Percentiles rank a stretch among this genome's conserved stretches.
Conservation (phyloP, 2,329 filamentous ascomycete species). For the Fusarium sacchari region DNA sequence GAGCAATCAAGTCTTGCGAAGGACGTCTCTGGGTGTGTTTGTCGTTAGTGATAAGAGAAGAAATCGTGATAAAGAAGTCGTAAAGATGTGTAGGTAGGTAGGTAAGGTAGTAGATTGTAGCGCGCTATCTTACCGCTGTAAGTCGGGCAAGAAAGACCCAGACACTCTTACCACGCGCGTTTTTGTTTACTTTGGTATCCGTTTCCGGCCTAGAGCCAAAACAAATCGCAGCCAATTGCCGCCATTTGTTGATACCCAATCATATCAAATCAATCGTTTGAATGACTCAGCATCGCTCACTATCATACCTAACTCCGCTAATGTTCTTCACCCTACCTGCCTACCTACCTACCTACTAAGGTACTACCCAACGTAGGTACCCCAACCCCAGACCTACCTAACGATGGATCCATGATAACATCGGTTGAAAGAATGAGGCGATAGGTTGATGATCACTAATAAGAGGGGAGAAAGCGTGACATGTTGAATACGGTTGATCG, state of each 20-base stretch:
- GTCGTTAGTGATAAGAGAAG: conserved; percentile 33
- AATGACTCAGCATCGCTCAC: conserved; percentile 16
- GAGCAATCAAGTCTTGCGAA: conserved; percentile 1
- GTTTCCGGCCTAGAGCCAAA: conserved; percentile 48
- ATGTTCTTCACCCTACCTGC: not conserved
- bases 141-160: conserved; percentile 24
- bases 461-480: conserved; percentile 35
- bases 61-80: conserved; percentile 33
- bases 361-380: not conserved
- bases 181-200: conserved; percentile 56
- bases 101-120: conserved; percentile 20
- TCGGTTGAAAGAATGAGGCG: conserved; percentile 26
- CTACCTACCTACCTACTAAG: no score
- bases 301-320: conserved; percentile 37
- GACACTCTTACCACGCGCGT: conserved; percentile 43
- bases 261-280: not conserved
- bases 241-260: conserved; percentile 11
- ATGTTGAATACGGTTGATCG: conserved; percentile 32
- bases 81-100: conserved; percentile 16
- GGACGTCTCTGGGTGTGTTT: conserved; percentile 20
- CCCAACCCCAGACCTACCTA: conserved; percentile 27
- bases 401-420: conserved; percentile 40
- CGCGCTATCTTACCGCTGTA: conserved; percentile 36
- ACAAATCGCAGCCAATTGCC: conserved; percentile 34
- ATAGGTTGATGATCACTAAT: conserved; percentile 18